Evolutionary conservation across 2,329 filamentous ascomycete genomes (phyloP).

Genomic region (Colletotrichum liriopes): DNA sequence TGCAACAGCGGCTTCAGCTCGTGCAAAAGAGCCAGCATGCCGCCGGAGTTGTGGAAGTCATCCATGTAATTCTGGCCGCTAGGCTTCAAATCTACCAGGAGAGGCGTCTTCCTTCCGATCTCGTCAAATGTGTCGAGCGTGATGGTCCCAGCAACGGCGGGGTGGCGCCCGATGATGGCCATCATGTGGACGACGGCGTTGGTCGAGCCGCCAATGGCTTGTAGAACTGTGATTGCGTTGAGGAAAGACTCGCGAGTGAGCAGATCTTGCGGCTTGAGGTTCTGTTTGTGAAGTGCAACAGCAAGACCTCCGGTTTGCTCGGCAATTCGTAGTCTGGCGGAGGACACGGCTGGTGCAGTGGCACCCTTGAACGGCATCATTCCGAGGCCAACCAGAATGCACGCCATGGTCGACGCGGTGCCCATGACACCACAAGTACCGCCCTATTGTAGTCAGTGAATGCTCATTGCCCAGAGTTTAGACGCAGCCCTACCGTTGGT

Average conservation of each 20-base stretch:
- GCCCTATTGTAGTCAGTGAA: conserved; percentile 55
- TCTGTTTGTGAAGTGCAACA: conserved; percentile 76
- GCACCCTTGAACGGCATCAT: conserved; percentile 84
- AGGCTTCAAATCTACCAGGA: conserved; percentile 89
- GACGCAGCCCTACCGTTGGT: conserved; percentile 68
- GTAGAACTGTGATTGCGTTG: conserved; percentile 89
- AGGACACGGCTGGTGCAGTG: conserved; percentile 83
- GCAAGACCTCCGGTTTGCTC: conserved; percentile 79
- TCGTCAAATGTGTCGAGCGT: conserved; percentile 85
- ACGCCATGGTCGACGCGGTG: conserved; percentile 92
- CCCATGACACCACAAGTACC: conserved; percentile 94
- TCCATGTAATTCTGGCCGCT: conserved; percentile 91
- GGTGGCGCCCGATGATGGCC: conserved; percentile 84
- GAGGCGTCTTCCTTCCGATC: conserved; percentile 82
- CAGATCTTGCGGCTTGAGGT: conserved; percentile 79
- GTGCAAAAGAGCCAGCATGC: conserved; percentile 86
- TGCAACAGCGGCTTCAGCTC: conserved; percentile 83
- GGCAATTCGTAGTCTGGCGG: conserved; percentile 85
- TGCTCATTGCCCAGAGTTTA: neutral
- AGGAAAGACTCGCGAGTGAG: conserved; percentile 84
- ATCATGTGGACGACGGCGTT: conserved; percentile 91
- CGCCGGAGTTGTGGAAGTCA: conserved; percentile 90
- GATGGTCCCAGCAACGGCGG: conserved; percentile 74
- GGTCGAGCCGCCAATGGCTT: conserved; percentile 87
- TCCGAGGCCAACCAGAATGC: conserved; percentile 86